Base-by-base conservation (phyloP, 305 asterid genomes). In the Salvia sclarea region DNA sequence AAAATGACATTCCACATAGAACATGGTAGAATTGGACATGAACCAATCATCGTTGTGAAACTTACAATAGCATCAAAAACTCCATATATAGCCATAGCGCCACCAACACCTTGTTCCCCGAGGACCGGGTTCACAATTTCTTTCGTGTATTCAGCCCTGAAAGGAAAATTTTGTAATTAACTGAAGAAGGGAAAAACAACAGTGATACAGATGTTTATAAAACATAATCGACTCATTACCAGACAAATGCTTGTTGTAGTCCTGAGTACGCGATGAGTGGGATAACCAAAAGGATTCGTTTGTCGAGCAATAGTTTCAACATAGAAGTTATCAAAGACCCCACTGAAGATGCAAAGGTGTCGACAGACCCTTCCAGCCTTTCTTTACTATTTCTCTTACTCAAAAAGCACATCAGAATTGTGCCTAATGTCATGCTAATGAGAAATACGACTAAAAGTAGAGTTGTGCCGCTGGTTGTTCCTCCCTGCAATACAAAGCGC, bases 11-110 rank as follows among this genome's bases (percentile, higher is more conserved):
- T 65, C 67, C 18, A 21, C 33, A 41, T 25, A 16, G 10, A 35
- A 17, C 64, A 37, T 59, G 18, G 30, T 59, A 10, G n/a, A 37
- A 59, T 47, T n/a, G 12, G 40, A 43, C 12, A 17, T 5, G 6
- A 12, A 12, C 6, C 52, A 38, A 8, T 44, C 11, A 3, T 24
- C 7, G 4, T 61, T 21, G 47, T 25, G 64, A 47, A 61, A 83
- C 98, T 86, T 79, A 92, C 98, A 67, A 88, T 74, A 17, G 97
- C 97, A 82, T 90, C 98, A 75, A 88, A 88, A 76, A 82, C 70
- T 67, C 98, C 98, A 71, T 88, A 92, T 45, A 90, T 88, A 30
- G 98, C 97, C 98, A 92, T 92, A 73, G 85, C 93, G 69, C 97
- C 98, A 22, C 95, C 97, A 68, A 92, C 97, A 30, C 98, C 98